Conservation (phyloP, 2,329 filamentous ascomycete species). For the Paraconiothyrium brasiliense region DNA sequence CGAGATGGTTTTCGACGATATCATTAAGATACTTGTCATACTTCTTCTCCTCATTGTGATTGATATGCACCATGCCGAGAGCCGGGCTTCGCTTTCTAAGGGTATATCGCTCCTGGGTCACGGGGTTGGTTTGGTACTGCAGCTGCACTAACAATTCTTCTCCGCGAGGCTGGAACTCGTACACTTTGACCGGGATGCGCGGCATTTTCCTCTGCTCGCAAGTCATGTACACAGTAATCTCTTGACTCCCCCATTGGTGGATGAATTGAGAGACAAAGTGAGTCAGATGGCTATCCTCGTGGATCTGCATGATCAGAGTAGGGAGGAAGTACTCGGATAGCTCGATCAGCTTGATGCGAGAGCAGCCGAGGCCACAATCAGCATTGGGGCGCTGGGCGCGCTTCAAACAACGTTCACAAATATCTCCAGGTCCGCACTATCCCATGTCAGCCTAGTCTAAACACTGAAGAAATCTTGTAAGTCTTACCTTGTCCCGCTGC, state of each 20-base stretch:
- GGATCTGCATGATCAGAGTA: constrained; percentile 51
- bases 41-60: constrained; percentile 54
- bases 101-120: constrained; percentile 42
- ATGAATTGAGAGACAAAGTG: constrained; percentile 52
- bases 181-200: constrained; percentile 55
- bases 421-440: constrained; percentile 51
- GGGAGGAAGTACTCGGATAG: constrained; percentile 57
- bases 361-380: constrained; percentile 55
- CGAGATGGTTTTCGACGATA: constrained; percentile 53
- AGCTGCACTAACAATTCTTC: constrained; percentile 52
- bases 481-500: constrained; percentile 56
- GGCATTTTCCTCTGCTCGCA: constrained; percentile 53
- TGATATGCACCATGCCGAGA: constrained; percentile 56
- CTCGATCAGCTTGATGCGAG: constrained; percentile 57
- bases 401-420: constrained; percentile 52
- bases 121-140: constrained; percentile 53
- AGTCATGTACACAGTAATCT: constrained; percentile 55
- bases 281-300: constrained; percentile 55
- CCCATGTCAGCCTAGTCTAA: constrained; percentile 18
- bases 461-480: constrained; percentile 12
- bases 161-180: constrained; percentile 57
- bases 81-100: constrained; percentile 55
- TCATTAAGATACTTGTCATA: constrained; percentile 57
- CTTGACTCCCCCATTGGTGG: constrained; percentile 45
- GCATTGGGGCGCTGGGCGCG: constrained; percentile 50